Evolutionary conservation across 2,329 filamentous ascomycete genomes (phyloP), one percentile per base, ranked within the genome.

Genomic region (Fusarium sp.): DNA sequence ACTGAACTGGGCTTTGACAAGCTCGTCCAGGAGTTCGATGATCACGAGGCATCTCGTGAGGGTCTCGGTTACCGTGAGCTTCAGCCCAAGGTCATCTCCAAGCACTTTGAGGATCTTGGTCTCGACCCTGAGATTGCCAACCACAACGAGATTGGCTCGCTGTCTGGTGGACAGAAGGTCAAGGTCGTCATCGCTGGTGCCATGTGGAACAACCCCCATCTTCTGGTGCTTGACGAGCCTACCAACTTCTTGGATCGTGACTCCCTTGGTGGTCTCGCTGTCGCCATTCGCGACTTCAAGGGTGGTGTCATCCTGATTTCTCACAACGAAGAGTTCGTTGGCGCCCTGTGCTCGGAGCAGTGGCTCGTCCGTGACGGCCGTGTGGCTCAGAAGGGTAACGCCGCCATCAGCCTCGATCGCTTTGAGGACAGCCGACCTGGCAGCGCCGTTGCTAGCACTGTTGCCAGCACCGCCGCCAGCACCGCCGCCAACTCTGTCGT

Each of bases 241-340:
- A 98, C 97, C 83, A 99, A 99, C 88, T 99, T 98, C 90, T 92
- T 99, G 88, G 97, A 99, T 82, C 95, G 97, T 79, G 97, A 99
- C 86, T 98, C 95, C 18, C 92, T 99, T 20, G 97, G 97, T 81
- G 97, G 96, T 84, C 90, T 99, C 65, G 95, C 97, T n/a, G 95
- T 98, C 45, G 97, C 97, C 76, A 98, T 99, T 80, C 94, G 95
- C 77, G 97, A 98, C 82, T 99, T 97, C 91, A 97, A 95, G 87
- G 97, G 97, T 77, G 97, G 97, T 84, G 97, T 99, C 3, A 95
- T 99, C 75, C 97, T 99, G 92, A 99, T 99, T 84, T 98, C 95
- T 72, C 97, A 99, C 86, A 98, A 99, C 90, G 95, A 98, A 82
- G 97, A 99, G 84, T 99, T 99, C 80, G 95, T 99, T 61, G 95